Evolutionary conservation across 352 stramenopile species (phyloP).

Genomic region (Phytophthora multivora): DNA sequence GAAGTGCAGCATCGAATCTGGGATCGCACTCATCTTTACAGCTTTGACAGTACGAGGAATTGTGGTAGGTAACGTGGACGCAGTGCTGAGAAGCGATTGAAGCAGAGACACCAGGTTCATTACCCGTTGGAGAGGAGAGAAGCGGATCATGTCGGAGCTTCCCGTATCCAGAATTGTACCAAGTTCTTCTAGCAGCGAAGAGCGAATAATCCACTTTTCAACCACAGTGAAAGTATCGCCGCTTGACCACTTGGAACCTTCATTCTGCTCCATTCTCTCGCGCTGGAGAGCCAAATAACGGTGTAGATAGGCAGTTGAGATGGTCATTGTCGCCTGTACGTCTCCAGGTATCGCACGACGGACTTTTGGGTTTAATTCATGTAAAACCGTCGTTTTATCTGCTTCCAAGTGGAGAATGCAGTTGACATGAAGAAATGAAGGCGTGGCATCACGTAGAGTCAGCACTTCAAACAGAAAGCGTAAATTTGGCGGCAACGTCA

Average conservation of each 20-base stretch:
- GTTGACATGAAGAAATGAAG: constrained; percentile 34
- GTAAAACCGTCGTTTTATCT: neutral
- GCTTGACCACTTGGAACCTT: neutral
- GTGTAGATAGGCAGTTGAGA: constrained; percentile 30
- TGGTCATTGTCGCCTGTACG: neutral
- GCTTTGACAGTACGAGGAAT: too few relatives aligned
- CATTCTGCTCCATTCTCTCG: neutral
- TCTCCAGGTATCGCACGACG: constrained; percentile 1
- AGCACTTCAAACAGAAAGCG: constrained; percentile 67
- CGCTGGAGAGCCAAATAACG: constrained; percentile 24
- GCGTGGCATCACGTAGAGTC: constrained; percentile 39
- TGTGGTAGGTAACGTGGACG: neutral
- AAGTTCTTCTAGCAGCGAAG: constrained; percentile 17
- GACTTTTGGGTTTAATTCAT: too few relatives aligned
- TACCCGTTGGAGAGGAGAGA: constrained; percentile 41
- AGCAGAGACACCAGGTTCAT: constrained; percentile 50
- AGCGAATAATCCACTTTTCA: constrained; percentile 18
- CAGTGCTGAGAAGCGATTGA: constrained; percentile 44
- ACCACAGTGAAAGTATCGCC: constrained; percentile 19
- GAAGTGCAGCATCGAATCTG: too few relatives aligned
- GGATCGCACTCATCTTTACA: too few relatives aligned
- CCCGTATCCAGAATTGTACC: constrained; percentile 5
- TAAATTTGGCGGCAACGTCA: constrained; percentile 67
- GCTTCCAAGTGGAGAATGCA: constrained; percentile 30
- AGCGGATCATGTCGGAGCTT: constrained; percentile 23